Evolutionary conservation across 169 alveolate genomes (phyloP), one percentile per base, ranked within the genome.

Genomic region (Plasmodium sp.): DNA sequence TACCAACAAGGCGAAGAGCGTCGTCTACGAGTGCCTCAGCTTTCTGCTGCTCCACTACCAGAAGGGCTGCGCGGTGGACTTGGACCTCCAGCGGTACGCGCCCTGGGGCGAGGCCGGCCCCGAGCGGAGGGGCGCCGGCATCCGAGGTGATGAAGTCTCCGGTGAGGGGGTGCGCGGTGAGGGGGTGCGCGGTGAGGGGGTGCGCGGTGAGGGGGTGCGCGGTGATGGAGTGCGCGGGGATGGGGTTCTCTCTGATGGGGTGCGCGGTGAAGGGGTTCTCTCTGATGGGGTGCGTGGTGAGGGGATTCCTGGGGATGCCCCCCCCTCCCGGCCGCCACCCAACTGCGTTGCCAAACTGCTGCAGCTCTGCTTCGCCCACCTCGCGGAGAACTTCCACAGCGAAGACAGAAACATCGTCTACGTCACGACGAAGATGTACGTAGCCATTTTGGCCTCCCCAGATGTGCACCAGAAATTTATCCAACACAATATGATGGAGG

Each of bases 1-100:
- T 51, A 86, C 93, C 22, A 86, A 45, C 48, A 86, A 75, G n/a
- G 93, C 93, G 45, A 75, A 86, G 31, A 86, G 93, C 43, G 86
- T 86, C 43, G 34, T 77, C 5, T 86, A 27, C 39, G 93, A 74
- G 41, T 86, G 93, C 9, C 81, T 75, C n/a, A 72, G 67, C 18
- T 86, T 86, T 86, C 36, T 86, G n/a, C 85, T 86, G 6, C 16
- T 86, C 45, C 75, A 86, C 71, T 86, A 86, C 62, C 80, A 62
- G 67, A 74, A 75, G 36, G 71, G 16, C 1, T 86, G 72, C 18
- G 9, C 56, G 18, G 27, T 86, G 2, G 82, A 75, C 1, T 36
- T 86, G 7, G 67, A 74, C 7, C 43, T 86, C 0, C 54, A 86
- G 3, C 56, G 80, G 16, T 86, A 86, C 67, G 71, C 45, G 0